These are phyloP conservation scores for Pyricularia grisea DNA, from an alignment of 2,329 filamentous ascomycete species.

Conservation along the genomic window DNA sequence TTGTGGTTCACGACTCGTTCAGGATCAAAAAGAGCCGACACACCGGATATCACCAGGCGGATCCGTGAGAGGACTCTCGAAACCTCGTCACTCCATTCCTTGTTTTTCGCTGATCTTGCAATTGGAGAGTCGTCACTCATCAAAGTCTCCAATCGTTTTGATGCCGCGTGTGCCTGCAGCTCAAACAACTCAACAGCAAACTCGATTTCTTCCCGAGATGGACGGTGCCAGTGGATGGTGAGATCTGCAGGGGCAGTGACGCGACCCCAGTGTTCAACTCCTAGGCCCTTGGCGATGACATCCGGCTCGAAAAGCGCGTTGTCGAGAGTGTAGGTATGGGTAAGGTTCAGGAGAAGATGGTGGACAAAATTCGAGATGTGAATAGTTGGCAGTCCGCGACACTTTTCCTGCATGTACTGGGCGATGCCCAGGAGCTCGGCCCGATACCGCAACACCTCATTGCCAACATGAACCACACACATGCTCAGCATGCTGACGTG, in stretches of 20 bases:
- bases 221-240: slow-evolving; percentile 85
- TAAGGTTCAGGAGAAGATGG: slow-evolving; percentile 88
- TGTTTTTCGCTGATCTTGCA: slow-evolving; percentile 88
- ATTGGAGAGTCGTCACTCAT: slow-evolving; percentile 74
- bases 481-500: slow-evolving; percentile 95
- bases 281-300: slow-evolving; percentile 60
- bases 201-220: slow-evolving; percentile 67
- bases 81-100: slow-evolving; percentile 97
- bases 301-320: slow-evolving; percentile 79
- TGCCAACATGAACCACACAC: slow-evolving; percentile 93
- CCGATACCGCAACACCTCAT: slow-evolving; percentile 81
- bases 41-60: slow-evolving; percentile 79
- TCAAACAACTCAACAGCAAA: slow-evolving; percentile 89
- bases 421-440: slow-evolving; percentile 85
- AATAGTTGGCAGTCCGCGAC: slow-evolving; percentile 85
- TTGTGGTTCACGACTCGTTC: slow-evolving; percentile 42
- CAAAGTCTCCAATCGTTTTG: slow-evolving; percentile 66
- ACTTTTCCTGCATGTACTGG: slow-evolving; percentile 92
- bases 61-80: slow-evolving; percentile 82
- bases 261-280: slow-evolving; percentile 76
- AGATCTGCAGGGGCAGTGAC: slow-evolving; percentile 65
- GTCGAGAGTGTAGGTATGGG: slow-evolving; percentile 87
- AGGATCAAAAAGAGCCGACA: slow-evolving; percentile 83
- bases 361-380: slow-evolving; percentile 98
- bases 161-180: slow-evolving; percentile 68